Conservation (phyloP, 257 asterid species). For the Solanum raphanifolium region DNA sequence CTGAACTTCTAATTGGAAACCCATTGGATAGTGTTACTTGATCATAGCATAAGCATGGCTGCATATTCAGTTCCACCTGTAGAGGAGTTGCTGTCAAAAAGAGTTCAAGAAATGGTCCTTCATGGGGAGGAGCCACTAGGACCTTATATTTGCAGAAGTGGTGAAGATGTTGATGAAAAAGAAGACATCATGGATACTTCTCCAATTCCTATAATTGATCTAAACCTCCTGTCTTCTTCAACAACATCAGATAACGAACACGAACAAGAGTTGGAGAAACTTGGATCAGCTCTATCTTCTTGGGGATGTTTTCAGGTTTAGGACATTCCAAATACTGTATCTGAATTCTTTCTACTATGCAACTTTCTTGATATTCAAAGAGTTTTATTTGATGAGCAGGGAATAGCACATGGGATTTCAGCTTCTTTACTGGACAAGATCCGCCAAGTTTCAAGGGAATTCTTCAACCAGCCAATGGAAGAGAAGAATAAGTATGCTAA, state of each 20-base stretch:
- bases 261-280: conserved; percentile 23
- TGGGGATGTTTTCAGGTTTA: conserved; percentile 61
- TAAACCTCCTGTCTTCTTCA: conserved; percentile 7
- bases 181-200: neutral
- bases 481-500: conserved; percentile 46
- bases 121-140: conserved; percentile 38
- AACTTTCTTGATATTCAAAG: neutral
- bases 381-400: conserved; percentile 12
- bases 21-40: neutral
- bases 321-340: neutral
- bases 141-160: conserved; percentile 29
- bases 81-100: conserved; percentile 30
- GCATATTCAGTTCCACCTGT: conserved; percentile 11
- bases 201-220: conserved; percentile 28
- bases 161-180: neutral
- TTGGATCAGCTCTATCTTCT: conserved; percentile 25
- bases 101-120: conserved; percentile 52
- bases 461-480: conserved; percentile 39
- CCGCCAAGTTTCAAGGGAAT: conserved; percentile 25
- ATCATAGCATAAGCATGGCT: conserved; percentile 5
- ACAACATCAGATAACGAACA: neutral
- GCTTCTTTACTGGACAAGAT: conserved; percentile 22
- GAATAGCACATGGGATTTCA: conserved; percentile 43
- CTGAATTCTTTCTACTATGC: neutral
- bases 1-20: neutral